A percentile compares a stretch with the other conserved stretches of the same genome.
These are phyloP conservation scores for Voacanga thouarsii DNA, from an alignment of 257 asterid genomes.

Conservation along the genomic window DNA sequence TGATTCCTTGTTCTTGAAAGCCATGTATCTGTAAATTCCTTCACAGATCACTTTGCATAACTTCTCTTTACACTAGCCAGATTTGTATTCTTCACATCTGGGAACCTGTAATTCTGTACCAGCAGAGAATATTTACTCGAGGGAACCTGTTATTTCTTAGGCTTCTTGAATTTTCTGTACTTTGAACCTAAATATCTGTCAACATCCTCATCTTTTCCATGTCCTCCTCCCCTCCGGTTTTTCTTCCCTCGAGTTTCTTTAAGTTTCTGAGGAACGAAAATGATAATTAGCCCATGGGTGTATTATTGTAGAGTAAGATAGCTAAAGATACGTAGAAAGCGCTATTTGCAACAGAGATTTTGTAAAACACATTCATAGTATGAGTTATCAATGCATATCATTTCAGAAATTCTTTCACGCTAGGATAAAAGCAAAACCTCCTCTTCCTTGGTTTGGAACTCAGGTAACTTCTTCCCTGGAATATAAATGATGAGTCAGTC, in stretches of 20 bases:
- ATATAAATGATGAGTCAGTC: not conserved
- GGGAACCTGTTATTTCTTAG: no score
- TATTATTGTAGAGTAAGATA: no score
- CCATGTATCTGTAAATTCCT: no score
- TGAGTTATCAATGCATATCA: conserved; percentile 31
- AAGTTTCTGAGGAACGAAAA: conserved; percentile 45
- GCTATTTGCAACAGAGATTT: no score
- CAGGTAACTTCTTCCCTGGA: conserved; percentile 68
- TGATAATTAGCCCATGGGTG: not conserved
- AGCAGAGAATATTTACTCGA: no score
- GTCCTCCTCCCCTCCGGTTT: conserved; percentile 40
- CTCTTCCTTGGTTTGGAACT: conserved; percentile 64
- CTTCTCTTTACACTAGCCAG: no score
- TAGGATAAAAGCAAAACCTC: conserved; percentile 71
- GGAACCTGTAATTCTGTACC: no score
- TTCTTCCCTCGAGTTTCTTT: conserved; percentile 53
- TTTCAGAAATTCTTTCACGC: conserved; percentile 67
- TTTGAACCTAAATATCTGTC: conserved; percentile 35
- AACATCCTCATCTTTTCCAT: conserved; percentile 37
- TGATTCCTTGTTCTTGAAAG: no score
- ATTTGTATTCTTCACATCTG: no score
- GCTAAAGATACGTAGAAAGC: no score
- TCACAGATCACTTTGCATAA: no score
- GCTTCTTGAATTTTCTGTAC: conserved; percentile 30
- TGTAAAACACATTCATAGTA: no score